A percentile compares a stretch with the other conserved stretches of the same genome.
Conservation (phyloP, 1,284 basidiomycete species). For the Mycena sp. region DNA sequence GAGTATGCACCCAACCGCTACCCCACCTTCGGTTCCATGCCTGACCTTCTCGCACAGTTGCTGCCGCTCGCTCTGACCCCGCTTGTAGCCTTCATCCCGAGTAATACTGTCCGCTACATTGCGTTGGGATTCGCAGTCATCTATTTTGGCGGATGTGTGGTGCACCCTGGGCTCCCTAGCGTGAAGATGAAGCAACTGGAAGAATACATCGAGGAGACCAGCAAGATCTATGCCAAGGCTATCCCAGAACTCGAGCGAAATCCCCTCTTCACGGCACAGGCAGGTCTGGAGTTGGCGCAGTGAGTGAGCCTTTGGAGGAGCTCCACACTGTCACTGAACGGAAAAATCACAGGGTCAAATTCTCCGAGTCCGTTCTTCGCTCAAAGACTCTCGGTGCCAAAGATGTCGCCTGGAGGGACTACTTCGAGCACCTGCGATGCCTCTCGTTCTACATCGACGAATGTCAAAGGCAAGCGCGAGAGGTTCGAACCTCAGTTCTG, state of each 20-base stretch:
- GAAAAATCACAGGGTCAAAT: background rate
- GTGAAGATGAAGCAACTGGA: conserved; percentile 7
- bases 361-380: conserved; percentile 14
- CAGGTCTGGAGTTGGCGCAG: conserved; percentile 2
- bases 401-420: conserved; percentile 4
- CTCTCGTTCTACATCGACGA: conserved; percentile 1
- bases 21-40: background rate
- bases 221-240: background rate
- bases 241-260: conserved; percentile 6
- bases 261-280: conserved; percentile 4
- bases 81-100: conserved; percentile 7
- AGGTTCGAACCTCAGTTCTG: background rate
- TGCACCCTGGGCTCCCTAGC: background rate
- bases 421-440: background rate
- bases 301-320: background rate
- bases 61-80: conserved; percentile 14
- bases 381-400: conserved; percentile 1
- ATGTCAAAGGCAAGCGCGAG: conserved; percentile 1
- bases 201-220: conserved; percentile 8
- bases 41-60: conserved; percentile 8
- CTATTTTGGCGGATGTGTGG: background rate
- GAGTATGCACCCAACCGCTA: background rate
- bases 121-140: background rate
- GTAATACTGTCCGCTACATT: background rate
- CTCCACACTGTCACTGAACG: background rate